These are phyloP conservation scores for Colletotrichum sp. DNA, from an alignment of 2,329 filamentous ascomycete genomes.

Conservation along the genomic window DNA sequence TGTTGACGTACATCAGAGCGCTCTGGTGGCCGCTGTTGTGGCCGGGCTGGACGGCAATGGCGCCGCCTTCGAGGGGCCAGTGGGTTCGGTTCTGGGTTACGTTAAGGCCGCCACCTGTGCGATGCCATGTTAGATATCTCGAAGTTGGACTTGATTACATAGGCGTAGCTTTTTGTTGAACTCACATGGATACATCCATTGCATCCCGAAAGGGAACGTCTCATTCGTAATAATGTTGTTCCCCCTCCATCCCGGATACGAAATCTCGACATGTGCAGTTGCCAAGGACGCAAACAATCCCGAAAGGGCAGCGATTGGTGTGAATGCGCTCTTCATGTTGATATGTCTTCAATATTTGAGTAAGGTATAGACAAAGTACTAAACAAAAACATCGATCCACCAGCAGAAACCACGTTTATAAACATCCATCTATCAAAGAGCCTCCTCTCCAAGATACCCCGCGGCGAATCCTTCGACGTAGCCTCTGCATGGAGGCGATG, in stretches of 20 bases:
- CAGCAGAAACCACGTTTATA: rapidly evolving
- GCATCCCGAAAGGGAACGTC: slow-evolving; percentile 69
- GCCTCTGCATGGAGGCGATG: background rate
- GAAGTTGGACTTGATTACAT: too few species aligned
- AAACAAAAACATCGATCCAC: rapidly evolving
- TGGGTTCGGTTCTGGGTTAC: slow-evolving; percentile 71
- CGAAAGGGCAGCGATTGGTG: background rate
- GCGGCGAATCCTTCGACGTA: background rate
- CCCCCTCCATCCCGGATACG: slow-evolving; percentile 69
- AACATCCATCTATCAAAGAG: background rate
- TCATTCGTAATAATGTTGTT: slow-evolving; percentile 68
- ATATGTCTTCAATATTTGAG: background rate
- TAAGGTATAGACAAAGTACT: background rate
- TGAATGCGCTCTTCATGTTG: background rate
- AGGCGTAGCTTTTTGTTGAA: background rate
- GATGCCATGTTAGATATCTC: background rate
- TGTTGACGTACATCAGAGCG: slow-evolving; percentile 75
- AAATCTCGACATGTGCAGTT: slow-evolving; percentile 59
- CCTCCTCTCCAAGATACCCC: background rate
- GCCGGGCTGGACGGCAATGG: slow-evolving; percentile 71
- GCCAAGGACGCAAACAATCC: background rate
- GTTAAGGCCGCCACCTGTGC: slow-evolving; percentile 70
- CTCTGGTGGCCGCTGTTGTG: slow-evolving; percentile 73
- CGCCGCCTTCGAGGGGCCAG: slow-evolving; percentile 72
- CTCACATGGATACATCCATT: slow-evolving; percentile 75